Percentiles rank a stretch among this genome's conserved stretches.
Conservation (phyloP, 495 filamentous ascomycete genomes). For the Penicillium silybi region DNA sequence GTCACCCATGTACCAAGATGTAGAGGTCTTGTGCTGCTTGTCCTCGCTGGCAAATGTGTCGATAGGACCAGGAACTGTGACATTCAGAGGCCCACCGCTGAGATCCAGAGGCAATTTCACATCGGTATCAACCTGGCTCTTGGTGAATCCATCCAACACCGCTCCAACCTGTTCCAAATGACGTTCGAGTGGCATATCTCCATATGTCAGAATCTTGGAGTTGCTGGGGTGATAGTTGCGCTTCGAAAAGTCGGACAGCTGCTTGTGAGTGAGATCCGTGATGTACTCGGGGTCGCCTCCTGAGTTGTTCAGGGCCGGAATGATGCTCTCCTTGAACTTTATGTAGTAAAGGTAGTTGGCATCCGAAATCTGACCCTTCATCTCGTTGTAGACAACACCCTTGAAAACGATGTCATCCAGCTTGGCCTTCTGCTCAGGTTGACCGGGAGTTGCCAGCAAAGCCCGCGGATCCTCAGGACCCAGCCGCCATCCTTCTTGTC, state of each 20-base stretch:
- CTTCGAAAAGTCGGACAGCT: constrained; percentile 79
- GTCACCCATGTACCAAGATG: constrained; percentile 87
- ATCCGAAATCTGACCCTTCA: constrained; percentile 99
- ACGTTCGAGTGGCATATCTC: constrained; percentile 78
- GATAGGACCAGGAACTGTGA: constrained; percentile 76
- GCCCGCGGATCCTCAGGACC: constrained; percentile 82
- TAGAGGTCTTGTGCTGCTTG: constrained; percentile 87
- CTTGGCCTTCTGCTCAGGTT: constrained; percentile 28
- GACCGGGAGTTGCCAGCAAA: constrained; percentile 37
- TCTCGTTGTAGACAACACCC: constrained; percentile 98
- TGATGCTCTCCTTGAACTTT: constrained; percentile 87
- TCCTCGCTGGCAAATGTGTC: constrained; percentile 82
- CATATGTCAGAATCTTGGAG: constrained; percentile 91
- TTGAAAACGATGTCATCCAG: constrained; percentile 77
- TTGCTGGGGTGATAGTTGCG: constrained; percentile 97
- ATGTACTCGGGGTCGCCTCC: constrained; percentile 95
- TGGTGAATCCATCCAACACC: constrained; percentile 66
- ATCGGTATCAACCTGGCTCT: constrained; percentile 61
- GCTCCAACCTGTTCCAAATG: constrained; percentile 75
- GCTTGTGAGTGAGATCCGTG: constrained; percentile 85
- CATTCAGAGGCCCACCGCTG: constrained; percentile 55
- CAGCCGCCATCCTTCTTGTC: constrained; percentile 93
- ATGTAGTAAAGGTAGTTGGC: constrained; percentile 95
- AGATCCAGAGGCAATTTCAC: constrained; percentile 76
- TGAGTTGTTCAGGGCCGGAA: constrained; percentile 90